phyloP scores from a whole-genome alignment of 495 filamentous ascomycete genomes.

The Oleoguttula mirabilis region DNA sequence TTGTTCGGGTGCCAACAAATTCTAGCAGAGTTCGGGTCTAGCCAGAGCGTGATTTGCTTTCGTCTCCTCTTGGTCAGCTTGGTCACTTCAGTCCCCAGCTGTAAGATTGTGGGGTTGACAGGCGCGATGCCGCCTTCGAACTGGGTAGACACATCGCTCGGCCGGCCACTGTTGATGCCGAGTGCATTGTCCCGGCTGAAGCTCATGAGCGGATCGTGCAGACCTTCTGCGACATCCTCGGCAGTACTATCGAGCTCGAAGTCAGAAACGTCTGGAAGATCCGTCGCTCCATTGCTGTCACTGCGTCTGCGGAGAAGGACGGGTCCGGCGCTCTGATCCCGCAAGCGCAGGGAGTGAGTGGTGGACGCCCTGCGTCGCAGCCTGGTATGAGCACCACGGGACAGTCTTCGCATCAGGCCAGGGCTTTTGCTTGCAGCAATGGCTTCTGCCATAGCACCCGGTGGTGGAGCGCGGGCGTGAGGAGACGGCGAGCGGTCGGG shows the following conservation, averaged over 20 bases:
- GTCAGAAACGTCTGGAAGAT: constrained; percentile 36
- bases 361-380: constrained; percentile 60
- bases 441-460: constrained; percentile 43
- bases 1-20: constrained; percentile 77
- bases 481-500: constrained; percentile 17
- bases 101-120: constrained; percentile 55
- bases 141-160: constrained; percentile 20
- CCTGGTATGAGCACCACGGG: constrained; percentile 52
- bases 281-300: constrained; percentile 63
- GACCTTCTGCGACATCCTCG: constrained; percentile 48
- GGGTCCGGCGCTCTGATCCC: constrained; percentile 79
- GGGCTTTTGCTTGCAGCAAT: constrained; percentile 40
- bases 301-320: constrained; percentile 76
- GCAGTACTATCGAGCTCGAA: constrained; percentile 46
- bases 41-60: constrained; percentile 58
- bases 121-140: constrained; percentile 46
- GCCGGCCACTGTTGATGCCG: constrained; percentile 25
- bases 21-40: constrained; percentile 71
- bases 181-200: constrained; percentile 29
- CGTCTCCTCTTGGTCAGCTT: constrained; percentile 79
- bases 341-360: constrained; percentile 50
- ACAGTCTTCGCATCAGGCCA: constrained; percentile 53
- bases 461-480: constrained; percentile 14
- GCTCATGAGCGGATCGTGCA: constrained; percentile 24
- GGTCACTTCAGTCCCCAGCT: constrained; percentile 60